phyloP scores from a whole-genome alignment of 345 rosid genomes.

The Gossypium longicalyx region DNA sequence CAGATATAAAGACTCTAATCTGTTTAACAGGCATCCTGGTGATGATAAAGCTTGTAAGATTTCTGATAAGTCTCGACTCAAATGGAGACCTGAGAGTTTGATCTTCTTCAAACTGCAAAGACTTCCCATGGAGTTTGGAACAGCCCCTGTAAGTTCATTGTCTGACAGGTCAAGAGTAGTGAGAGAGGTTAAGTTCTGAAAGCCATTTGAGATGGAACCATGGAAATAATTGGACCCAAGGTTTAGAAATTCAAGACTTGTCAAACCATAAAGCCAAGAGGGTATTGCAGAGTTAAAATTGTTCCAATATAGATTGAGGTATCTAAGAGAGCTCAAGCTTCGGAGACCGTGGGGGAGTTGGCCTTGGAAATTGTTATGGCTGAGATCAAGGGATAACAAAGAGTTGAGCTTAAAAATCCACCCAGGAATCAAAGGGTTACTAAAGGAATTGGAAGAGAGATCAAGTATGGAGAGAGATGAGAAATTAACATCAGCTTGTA shows the following conservation, averaged over 20 bases:
- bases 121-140: background rate
- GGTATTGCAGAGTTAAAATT: conserved; percentile 17
- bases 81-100: background rate
- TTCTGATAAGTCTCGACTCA: background rate
- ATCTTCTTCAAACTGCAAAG: conserved; percentile 12
- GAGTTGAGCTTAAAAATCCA: conserved; percentile 16
- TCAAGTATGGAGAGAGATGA: conserved; percentile 24
- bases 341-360: conserved; percentile 2
- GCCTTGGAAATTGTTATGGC: background rate
- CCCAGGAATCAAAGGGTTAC: background rate
- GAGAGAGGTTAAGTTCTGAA: background rate
- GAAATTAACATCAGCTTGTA: background rate
- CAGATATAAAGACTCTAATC: conserved; percentile 1
- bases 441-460: conserved; percentile 1
- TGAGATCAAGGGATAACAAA: conserved; percentile 18
- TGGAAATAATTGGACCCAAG: background rate
- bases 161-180: background rate
- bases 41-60: background rate
- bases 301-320: conserved; percentile 11
- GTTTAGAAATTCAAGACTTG: conserved; percentile 16
- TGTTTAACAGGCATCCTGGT: background rate
- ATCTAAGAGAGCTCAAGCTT: conserved; percentile 19
- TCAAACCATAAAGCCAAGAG: conserved; percentile 13
- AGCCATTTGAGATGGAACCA: conserved; percentile 17
- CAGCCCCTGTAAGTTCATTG: background rate